phyloP scores from a whole-genome alignment of 495 filamentous ascomycete species.

The Penicillium ucsense region DNA sequence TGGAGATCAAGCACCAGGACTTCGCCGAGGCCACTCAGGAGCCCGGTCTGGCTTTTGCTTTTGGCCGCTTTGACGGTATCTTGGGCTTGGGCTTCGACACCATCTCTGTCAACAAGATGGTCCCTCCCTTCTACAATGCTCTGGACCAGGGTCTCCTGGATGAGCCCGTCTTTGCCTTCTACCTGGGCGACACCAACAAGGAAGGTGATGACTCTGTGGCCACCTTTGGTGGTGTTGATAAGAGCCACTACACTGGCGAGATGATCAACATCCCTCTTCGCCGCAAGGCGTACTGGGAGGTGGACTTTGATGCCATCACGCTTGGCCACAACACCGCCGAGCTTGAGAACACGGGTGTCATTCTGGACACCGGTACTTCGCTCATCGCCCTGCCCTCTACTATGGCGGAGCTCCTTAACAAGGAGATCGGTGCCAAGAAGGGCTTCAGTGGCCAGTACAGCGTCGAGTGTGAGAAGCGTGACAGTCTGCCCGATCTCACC shows the following conservation, averaged over 20 bases:
- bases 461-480: constrained; percentile 78
- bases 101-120: constrained; percentile 91
- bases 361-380: constrained; percentile 97
- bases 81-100: constrained; percentile 89
- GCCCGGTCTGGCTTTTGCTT: constrained; percentile 95
- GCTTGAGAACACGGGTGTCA: constrained; percentile 87
- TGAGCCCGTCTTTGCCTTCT: constrained; percentile 93
- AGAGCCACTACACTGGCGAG: constrained; percentile 79
- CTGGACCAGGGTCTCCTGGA: constrained; percentile 81
- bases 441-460: constrained; percentile 89
- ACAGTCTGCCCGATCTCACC: constrained; percentile 73
- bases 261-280: constrained; percentile 87
- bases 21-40: constrained; percentile 94
- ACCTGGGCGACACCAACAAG: constrained; percentile 68
- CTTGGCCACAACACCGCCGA: constrained; percentile 78
- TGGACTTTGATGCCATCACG: constrained; percentile 83
- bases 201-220: constrained; percentile 74
- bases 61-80: constrained; percentile 97
- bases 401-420: constrained; percentile 94
- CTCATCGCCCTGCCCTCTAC: constrained; percentile 90
- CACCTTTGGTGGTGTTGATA: constrained; percentile 84
- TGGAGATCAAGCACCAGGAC: constrained; percentile 75
- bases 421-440: constrained; percentile 97
- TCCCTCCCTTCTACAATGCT: constrained; percentile 95
- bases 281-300: constrained; percentile 99